These are phyloP conservation scores for Colletotrichum spaethianum DNA, from an alignment of 2,329 filamentous ascomycete genomes.

Conservation along the genomic window DNA sequence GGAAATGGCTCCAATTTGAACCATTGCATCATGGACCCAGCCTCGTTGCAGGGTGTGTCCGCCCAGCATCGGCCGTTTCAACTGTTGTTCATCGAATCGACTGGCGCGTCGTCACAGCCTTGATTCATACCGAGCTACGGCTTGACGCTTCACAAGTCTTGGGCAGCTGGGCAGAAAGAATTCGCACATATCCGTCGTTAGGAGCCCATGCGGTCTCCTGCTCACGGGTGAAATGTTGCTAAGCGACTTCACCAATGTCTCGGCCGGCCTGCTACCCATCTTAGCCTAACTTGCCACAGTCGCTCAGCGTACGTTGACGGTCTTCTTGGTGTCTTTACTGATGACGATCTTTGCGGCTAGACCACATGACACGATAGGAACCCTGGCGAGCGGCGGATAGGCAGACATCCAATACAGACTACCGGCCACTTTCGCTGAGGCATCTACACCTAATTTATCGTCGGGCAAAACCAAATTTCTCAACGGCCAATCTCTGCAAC, in stretches of 20 bases:
- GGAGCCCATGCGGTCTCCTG: neutral
- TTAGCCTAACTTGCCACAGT: neutral
- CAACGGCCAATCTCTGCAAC: neutral
- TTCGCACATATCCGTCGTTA: neutral
- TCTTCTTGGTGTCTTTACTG: neutral
- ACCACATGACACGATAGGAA: neutral
- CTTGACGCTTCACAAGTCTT: neutral
- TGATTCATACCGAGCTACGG: neutral
- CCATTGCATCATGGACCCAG: neutral
- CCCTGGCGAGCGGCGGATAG: neutral
- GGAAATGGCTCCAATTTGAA: neutral
- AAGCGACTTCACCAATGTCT: neutral
- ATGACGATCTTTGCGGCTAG: neutral
- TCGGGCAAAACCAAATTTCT: neutral
- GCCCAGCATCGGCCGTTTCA: neutral
- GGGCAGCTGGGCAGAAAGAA: neutral
- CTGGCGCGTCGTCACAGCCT: neutral
- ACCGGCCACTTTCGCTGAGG: neutral
- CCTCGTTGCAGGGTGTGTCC: neutral
- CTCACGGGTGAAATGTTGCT: neutral
- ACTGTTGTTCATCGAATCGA: neutral
- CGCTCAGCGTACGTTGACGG: neutral
- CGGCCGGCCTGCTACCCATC: neutral
- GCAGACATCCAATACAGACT: neutral
- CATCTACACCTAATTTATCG: slow-evolving; percentile 3